These are phyloP conservation scores for Yarrowia phangngaensis DNA, from an alignment of 805 yeast species.

Conservation along the genomic window DNA sequence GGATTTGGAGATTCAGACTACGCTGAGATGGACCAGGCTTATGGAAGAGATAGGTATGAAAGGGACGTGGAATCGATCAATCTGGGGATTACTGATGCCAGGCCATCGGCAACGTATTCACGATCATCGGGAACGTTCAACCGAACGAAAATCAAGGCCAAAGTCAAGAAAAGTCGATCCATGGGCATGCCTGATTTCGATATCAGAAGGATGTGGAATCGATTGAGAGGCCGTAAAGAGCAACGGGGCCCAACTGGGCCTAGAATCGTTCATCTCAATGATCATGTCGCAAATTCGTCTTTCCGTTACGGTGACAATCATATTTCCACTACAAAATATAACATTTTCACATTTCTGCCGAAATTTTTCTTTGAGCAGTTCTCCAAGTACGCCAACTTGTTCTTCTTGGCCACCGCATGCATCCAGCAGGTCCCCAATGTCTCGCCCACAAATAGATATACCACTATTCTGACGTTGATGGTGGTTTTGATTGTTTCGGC, in stretches of 20 bases:
- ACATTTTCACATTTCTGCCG: slow-evolving; percentile 86
- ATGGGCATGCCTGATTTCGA: slow-evolving; percentile 37
- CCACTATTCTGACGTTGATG: slow-evolving; percentile 86
- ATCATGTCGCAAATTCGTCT: slow-evolving; percentile 51
- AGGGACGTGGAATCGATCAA: slow-evolving; percentile 4
- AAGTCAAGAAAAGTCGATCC: slow-evolving; percentile 27
- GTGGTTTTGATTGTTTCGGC: slow-evolving; percentile 89
- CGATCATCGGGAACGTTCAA: slow-evolving; percentile 3
- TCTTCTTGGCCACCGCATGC: slow-evolving; percentile 83
- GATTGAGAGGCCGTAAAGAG: slow-evolving; percentile 34
- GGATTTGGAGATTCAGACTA: slow-evolving; percentile 33
- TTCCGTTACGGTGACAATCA: slow-evolving; percentile 72
- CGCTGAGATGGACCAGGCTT: slow-evolving; percentile 37
- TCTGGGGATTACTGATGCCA: slow-evolving; percentile 8
- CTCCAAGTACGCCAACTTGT: slow-evolving; percentile 92
- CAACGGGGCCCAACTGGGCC: slow-evolving; percentile 44
- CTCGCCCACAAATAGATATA: slow-evolving; percentile 91
- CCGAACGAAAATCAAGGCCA: slow-evolving; percentile 28
- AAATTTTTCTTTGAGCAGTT: slow-evolving; percentile 95
- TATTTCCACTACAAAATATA: slow-evolving; percentile 92
- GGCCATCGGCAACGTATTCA: slow-evolving; percentile 1
- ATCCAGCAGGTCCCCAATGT: slow-evolving; percentile 97
- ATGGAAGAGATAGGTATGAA: slow-evolving; percentile 29
- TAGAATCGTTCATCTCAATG: slow-evolving; percentile 65
- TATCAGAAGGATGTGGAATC: slow-evolving; percentile 37